Conservation (phyloP, 2,329 filamentous ascomycete species). For the Amauroascus niger region DNA sequence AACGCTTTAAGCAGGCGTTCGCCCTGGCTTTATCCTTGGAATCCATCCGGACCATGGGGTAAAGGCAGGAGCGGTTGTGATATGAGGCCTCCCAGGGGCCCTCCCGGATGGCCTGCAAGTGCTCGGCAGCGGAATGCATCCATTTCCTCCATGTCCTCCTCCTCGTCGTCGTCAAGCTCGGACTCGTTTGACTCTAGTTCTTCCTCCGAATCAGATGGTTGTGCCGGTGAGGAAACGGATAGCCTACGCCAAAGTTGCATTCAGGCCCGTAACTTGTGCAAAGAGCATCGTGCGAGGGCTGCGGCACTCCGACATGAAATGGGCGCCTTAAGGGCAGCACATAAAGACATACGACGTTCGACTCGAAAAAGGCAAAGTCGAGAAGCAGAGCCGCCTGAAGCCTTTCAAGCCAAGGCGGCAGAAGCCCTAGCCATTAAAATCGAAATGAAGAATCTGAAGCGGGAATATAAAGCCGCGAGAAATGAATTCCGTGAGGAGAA, state of each 20-base stretch:
- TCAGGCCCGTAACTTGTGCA: constrained; percentile 2
- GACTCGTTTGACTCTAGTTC: constrained; percentile 4
- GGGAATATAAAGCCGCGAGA: constrained; percentile 31
- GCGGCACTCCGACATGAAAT: constrained; percentile 12
- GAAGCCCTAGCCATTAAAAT: constrained; percentile 29
- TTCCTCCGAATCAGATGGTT: constrained; percentile 8
- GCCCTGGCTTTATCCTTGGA: constrained; percentile 3
- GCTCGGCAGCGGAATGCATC: constrained; percentile 9
- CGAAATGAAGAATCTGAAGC: constrained; percentile 30
- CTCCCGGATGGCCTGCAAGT: background rate
- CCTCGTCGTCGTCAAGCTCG: constrained; percentile 14
- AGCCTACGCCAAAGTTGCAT: constrained; percentile 2
- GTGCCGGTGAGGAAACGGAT: background rate
- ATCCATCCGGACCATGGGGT: background rate
- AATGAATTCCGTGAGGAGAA: constrained; percentile 23
- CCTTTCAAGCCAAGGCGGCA: constrained; percentile 13
- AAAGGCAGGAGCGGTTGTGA: background rate
- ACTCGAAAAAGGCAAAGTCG: background rate
- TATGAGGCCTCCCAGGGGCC: background rate
- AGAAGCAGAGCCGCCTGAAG: background rate
- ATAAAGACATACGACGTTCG: constrained; percentile 10
- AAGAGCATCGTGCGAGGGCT: constrained; percentile 8
- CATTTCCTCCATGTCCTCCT: constrained; percentile 15
- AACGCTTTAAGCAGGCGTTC: constrained; percentile 1
- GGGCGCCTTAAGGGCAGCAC: constrained; percentile 9